phyloP scores from a whole-genome alignment of 139 green algal genomes.

The Raphidocelis subcapitata region DNA sequence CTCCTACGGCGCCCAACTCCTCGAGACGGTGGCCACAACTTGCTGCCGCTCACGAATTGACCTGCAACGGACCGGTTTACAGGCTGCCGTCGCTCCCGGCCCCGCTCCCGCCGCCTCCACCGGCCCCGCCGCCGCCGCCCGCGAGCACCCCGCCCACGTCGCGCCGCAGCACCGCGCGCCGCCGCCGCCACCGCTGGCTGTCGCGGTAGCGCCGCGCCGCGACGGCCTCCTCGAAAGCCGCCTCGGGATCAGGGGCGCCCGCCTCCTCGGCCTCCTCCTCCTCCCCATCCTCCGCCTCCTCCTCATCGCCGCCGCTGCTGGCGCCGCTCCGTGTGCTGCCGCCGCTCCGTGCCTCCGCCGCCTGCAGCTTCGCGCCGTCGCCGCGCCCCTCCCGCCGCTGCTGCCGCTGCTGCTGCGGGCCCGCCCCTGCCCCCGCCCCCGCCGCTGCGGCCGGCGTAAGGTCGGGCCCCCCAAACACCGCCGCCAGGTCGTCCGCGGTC shows the following conservation, averaged over 20 bases:
- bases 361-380: background rate
- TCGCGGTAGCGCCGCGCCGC: background rate
- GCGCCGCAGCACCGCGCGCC: background rate
- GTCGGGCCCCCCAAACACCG: conserved; percentile 29
- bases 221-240: background rate
- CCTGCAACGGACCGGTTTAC: too few relatives aligned
- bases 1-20: too few relatives aligned
- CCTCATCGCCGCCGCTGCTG: background rate
- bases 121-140: background rate
- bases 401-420: background rate
- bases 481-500: conserved; percentile 15
- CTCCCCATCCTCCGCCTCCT: background rate
- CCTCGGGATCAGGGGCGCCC: too few relatives aligned
- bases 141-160: background rate
- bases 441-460: background rate
- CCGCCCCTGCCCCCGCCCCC: background rate
- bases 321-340: background rate
- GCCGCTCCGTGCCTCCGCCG: background rate
- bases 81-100: too few relatives aligned
- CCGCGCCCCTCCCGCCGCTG: background rate
- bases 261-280: background rate
- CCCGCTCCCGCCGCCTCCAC: too few relatives aligned
- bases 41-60: too few relatives aligned
- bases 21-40: too few relatives aligned
- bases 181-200: conserved; percentile 3